These are phyloP conservation scores for Plasmodium berghei DNA, from an alignment of 169 alveolate genomes.

Conservation along the genomic window DNA sequence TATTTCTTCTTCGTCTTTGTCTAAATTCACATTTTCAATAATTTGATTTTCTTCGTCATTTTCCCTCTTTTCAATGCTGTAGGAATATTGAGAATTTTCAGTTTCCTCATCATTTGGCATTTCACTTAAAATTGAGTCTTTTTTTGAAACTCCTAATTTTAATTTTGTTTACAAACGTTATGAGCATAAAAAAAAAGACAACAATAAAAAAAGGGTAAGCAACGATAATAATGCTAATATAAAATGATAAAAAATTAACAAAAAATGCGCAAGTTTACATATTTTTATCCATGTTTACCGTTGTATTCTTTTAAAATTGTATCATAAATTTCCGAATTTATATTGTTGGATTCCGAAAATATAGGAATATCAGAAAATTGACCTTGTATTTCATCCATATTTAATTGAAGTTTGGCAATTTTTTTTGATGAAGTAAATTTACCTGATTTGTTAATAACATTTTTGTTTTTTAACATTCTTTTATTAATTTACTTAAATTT, in stretches of 20 bases:
- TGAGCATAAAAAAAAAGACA: not conserved
- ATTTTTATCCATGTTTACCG: not conserved
- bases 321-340: slow-evolving; percentile 41
- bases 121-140: not conserved
- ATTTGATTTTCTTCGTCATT: not conserved
- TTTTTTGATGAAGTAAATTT: slow-evolving; percentile 2
- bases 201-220: not conserved
- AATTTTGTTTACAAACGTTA: not conserved
- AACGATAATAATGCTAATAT: not conserved
- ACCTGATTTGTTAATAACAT: slow-evolving; percentile 15
- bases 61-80: not conserved
- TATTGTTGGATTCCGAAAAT: slow-evolving; percentile 12
- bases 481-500: slow-evolving; percentile 7
- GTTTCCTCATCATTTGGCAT: not conserved
- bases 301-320: slow-evolving; percentile 22
- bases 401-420: not conserved
- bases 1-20: not conserved
- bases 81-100: not conserved
- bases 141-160: not conserved
- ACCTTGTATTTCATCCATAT: slow-evolving; percentile 1
- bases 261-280: not conserved
- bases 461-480: slow-evolving; percentile 10
- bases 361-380: slow-evolving; percentile 5
- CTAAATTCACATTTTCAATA: not conserved
- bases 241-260: not conserved